These are phyloP conservation scores for Colletotrichum scovillei DNA, from an alignment of 2,329 filamentous ascomycete genomes.

Conservation along the genomic window DNA sequence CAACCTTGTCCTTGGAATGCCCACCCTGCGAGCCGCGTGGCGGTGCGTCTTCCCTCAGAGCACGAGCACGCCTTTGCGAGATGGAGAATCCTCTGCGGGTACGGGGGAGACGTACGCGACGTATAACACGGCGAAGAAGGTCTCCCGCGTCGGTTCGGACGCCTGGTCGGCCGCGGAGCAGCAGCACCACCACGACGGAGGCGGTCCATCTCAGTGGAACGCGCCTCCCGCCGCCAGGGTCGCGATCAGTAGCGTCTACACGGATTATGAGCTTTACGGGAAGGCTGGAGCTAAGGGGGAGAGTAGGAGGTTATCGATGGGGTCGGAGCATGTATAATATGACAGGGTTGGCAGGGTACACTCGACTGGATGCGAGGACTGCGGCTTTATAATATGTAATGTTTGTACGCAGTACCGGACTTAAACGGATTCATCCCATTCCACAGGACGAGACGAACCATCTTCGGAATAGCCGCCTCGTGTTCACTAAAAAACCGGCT, in stretches of 20 bases:
- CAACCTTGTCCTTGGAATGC: constrained; percentile 30
- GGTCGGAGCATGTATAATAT: constrained; percentile 11
- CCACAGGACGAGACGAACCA: not conserved
- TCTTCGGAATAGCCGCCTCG: not conserved
- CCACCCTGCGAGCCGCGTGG: constrained; percentile 15
- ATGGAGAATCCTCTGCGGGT: not conserved
- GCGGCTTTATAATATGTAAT: not conserved
- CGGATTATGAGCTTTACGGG: constrained; percentile 13
- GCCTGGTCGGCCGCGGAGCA: not conserved
- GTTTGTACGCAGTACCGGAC: not conserved
- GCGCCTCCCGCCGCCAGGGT: constrained; percentile 4
- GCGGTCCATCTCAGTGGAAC: not conserved
- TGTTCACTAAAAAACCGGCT: not conserved
- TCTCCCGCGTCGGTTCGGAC: not conserved
- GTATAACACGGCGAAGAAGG: not conserved
- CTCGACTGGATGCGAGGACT: not conserved
- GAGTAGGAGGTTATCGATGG: not conserved
- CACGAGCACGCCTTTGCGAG: not conserved
- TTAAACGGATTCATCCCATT: not conserved
- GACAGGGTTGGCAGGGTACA: not conserved
- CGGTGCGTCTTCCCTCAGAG: constrained; percentile 6
- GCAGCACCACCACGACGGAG: not conserved
- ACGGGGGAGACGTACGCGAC: not conserved
- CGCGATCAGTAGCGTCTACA: not conserved
- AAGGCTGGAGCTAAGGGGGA: not conserved